These are phyloP conservation scores for Fragaria nilgerrensis DNA, from an alignment of 306 rosid species.

Conservation along the genomic window DNA sequence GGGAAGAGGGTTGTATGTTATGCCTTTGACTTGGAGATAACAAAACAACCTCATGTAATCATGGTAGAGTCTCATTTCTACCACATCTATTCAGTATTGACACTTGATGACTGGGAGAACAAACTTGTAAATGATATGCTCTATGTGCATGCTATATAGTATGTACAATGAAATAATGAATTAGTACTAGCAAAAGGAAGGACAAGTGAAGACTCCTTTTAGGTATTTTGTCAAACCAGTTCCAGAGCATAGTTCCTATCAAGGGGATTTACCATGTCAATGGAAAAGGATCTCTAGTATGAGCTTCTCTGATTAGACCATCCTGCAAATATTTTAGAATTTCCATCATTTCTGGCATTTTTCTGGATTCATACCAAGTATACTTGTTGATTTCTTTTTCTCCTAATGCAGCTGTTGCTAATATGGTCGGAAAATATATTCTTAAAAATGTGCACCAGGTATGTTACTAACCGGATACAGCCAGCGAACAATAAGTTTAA, in stretches of 20 bases:
- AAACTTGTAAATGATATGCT: neutral
- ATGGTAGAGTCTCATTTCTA: constrained; percentile 44
- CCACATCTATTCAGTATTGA: constrained; percentile 12
- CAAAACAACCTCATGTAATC: neutral
- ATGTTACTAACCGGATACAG: constrained; percentile 10
- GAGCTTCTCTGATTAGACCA: neutral
- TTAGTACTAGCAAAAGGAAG: neutral
- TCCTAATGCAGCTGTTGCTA: constrained; percentile 55
- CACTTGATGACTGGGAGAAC: neutral
- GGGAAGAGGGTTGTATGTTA: constrained; percentile 24
- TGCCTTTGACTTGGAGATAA: neutral
- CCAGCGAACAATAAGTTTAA: neutral
- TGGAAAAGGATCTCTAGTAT: neutral
- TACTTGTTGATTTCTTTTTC: neutral
- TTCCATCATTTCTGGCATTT: constrained; percentile 5
- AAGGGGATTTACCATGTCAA: neutral
- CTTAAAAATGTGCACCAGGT: constrained; percentile 79
- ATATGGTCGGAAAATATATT: constrained; percentile 45
- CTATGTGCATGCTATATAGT: neutral
- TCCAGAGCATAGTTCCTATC: neutral
- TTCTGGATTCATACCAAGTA: neutral
- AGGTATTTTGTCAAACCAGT: neutral
- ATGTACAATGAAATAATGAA: neutral
- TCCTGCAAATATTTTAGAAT: neutral
- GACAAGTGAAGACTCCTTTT: neutral